Conservation (phyloP, 1,139 yeast genomes). For the Debaryomycetaceae sp. region DNA sequence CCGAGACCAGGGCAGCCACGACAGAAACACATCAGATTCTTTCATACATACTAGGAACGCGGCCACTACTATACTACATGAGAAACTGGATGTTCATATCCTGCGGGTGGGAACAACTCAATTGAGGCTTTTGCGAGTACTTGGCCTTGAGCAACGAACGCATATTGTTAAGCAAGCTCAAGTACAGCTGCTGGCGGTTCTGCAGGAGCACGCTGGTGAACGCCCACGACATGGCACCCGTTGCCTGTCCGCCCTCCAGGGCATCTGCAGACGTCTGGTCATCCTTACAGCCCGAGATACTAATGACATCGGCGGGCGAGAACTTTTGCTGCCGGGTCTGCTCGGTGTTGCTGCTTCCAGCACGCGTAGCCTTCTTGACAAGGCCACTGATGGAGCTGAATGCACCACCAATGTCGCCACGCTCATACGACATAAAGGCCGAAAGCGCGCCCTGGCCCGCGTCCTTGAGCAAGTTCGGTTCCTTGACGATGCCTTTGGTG, state of each 20-base stretch:
- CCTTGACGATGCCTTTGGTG: conserved; percentile 84
- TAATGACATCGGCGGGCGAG: conserved; percentile 81
- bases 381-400: conserved; percentile 32
- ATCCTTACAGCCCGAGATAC: conserved; percentile 86
- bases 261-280: conserved; percentile 79
- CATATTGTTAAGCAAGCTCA: conserved; percentile 72
- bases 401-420: conserved; percentile 56
- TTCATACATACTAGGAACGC: no score
- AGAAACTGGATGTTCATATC: conserved; percentile 44
- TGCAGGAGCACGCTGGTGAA: conserved; percentile 61
- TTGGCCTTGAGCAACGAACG: conserved; percentile 56
- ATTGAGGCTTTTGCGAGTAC: conserved; percentile 83
- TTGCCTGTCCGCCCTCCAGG: conserved; percentile 59
- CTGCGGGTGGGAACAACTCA: conserved; percentile 75
- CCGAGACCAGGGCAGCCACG: no score
- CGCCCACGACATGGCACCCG: conserved; percentile 95
- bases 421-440: conserved; percentile 62
- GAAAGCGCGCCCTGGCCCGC: conserved; percentile 68
- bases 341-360: conserved; percentile 17
- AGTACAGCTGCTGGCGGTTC: conserved; percentile 64
- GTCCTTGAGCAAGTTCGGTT: conserved; percentile 78
- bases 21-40: no score
- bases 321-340: conserved; percentile 44
- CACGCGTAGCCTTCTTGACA: conserved; percentile 31
- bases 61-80: no score